Evolutionary conservation across 495 filamentous ascomycete species (phyloP).

Genomic region (Aspergillus baeticus): DNA sequence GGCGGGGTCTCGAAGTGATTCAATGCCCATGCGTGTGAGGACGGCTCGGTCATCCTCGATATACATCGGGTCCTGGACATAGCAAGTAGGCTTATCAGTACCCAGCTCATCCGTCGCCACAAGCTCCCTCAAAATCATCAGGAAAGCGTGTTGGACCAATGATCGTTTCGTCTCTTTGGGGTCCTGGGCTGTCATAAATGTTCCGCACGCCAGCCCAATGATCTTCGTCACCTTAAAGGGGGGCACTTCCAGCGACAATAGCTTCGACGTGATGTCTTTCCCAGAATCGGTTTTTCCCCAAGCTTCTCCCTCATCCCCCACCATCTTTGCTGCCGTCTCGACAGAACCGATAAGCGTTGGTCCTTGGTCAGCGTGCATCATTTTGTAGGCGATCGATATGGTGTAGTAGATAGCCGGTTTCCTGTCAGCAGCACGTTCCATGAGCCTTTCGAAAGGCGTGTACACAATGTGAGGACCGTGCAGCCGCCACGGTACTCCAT

Average conservation of each 20-base stretch:
- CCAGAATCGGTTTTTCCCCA: slow-evolving; percentile 1
- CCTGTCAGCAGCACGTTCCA: background rate
- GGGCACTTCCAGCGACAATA: background rate
- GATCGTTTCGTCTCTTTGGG: background rate
- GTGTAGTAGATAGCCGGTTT: background rate
- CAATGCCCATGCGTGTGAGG: slow-evolving; percentile 11
- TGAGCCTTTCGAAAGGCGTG: background rate
- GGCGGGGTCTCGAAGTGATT: slow-evolving; percentile 23
- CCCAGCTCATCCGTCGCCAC: background rate
- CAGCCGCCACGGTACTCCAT: too few relatives aligned
- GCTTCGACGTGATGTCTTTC: background rate
- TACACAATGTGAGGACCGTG: background rate
- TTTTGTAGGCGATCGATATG: background rate
- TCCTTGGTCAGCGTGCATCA: background rate
- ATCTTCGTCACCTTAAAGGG: slow-evolving; percentile 14
- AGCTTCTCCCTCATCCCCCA: too few relatives aligned
- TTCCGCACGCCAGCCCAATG: slow-evolving; percentile 21
- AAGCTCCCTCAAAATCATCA: background rate
- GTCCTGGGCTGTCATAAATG: background rate
- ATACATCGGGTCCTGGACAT: slow-evolving; percentile 30
- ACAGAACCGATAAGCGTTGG: too few relatives aligned
- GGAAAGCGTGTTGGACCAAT: slow-evolving; percentile 5
- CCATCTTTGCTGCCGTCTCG: too few relatives aligned
- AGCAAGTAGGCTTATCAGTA: slow-evolving; percentile 6
- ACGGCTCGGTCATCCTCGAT: slow-evolving; percentile 12